These are phyloP conservation scores for Camellia lanceoleosa DNA, from an alignment of 148 eudicot species.

Conservation along the genomic window DNA sequence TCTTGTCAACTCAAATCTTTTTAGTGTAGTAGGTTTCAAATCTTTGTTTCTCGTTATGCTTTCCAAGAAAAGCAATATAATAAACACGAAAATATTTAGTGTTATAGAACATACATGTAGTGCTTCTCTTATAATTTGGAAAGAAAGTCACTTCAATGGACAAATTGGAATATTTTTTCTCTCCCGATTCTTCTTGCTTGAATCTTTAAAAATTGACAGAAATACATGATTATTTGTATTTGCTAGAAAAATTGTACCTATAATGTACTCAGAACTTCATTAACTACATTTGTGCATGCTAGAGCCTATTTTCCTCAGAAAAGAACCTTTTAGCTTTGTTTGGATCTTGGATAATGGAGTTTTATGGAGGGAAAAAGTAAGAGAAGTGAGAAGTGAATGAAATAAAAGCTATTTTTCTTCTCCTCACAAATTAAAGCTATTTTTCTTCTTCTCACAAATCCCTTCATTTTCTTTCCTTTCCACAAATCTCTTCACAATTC, in stretches of 20 bases:
- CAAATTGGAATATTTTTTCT: not conserved
- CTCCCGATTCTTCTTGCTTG: not conserved
- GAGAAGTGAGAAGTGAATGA: too few relatives aligned
- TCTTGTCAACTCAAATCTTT: not conserved
- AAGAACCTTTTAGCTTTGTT: not conserved
- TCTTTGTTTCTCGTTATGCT: not conserved
- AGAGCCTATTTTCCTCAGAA: not conserved
- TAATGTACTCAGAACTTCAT: not conserved
- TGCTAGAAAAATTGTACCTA: not conserved
- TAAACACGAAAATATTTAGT: not conserved
- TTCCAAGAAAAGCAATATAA: not conserved
- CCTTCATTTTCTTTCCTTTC: too few relatives aligned
- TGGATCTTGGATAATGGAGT: too few relatives aligned
- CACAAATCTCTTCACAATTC: too few relatives aligned
- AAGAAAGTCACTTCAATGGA: not conserved
- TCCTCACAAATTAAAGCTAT: too few relatives aligned
- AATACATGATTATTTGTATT: not conserved
- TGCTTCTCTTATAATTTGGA: not conserved
- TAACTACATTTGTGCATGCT: not conserved
- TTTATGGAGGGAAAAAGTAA: too few relatives aligned
- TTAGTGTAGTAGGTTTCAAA: not conserved
- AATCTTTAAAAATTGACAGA: not conserved
- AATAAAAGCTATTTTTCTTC: too few relatives aligned
- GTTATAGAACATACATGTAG: not conserved
- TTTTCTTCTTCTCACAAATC: too few relatives aligned